Conservation (phyloP, 495 filamentous ascomycete species). For the Neurospora hispaniola region DNA sequence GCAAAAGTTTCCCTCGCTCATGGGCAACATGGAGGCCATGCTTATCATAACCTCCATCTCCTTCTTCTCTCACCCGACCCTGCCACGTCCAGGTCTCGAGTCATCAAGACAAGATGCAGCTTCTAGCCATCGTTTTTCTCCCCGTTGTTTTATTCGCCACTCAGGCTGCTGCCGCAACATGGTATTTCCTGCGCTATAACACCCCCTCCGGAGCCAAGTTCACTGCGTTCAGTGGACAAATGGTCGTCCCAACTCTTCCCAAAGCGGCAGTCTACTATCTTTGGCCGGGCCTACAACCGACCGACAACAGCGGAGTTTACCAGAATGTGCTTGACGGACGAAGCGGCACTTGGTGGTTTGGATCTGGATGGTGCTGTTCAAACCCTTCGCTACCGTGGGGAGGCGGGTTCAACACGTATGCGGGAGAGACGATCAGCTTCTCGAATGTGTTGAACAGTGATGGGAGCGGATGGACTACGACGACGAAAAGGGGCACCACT, state of each 20-base stretch:
- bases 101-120: neutral
- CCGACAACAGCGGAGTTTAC: constrained; percentile 31
- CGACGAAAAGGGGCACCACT: constrained; percentile 9
- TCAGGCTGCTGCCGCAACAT: constrained; percentile 17
- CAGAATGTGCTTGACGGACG: constrained; percentile 33
- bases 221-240: constrained; percentile 28
- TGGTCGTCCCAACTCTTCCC: constrained; percentile 27
- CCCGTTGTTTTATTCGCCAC: constrained; percentile 13
- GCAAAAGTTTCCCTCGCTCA: neutral
- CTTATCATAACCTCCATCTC: neutral
- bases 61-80: neutral
- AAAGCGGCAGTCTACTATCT: constrained; percentile 30
- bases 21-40: neutral
- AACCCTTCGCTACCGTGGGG: constrained; percentile 33
- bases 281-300: constrained; percentile 33
- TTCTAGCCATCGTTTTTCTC: neutral
- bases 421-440: constrained; percentile 23
- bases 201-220: constrained; percentile 23
- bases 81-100: neutral
- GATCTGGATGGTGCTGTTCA: constrained; percentile 32
- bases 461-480: constrained; percentile 15
- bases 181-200: constrained; percentile 29
- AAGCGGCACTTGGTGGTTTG: constrained; percentile 34
- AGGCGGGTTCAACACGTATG: constrained; percentile 27
- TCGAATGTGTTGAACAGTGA: constrained; percentile 12